These are phyloP conservation scores for Skeletonema tropicum DNA, from an alignment of 108 stramenopile species.

Conservation along the genomic window DNA sequence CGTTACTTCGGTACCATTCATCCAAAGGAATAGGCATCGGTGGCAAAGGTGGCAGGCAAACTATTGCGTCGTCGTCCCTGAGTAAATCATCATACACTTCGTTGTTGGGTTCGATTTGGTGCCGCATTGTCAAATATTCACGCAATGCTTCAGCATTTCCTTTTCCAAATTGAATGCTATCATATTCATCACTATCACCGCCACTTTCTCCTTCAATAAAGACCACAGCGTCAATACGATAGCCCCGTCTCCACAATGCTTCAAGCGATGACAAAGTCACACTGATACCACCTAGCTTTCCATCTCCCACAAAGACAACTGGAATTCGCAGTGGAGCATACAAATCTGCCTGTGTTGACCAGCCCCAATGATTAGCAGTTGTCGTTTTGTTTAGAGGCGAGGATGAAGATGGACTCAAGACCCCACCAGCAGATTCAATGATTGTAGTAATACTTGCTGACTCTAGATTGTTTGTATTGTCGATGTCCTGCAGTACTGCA, in stretches of 20 bases:
- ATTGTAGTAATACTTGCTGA: conserved; percentile 32
- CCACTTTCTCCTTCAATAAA: conserved; percentile 58
- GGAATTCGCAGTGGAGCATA: conserved; percentile 74
- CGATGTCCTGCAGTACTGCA: conserved; percentile 22
- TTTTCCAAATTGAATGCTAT: conserved; percentile 47
- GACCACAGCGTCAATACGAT: conserved; percentile 80
- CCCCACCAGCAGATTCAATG: conserved; percentile 90
- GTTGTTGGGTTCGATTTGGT: conserved; percentile 32
- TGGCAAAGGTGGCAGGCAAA: conserved; percentile 75
- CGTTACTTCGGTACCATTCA: conserved; percentile 66
- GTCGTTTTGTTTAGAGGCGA: conserved; percentile 66
- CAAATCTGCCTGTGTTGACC: conserved; percentile 93
- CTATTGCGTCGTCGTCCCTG: conserved; percentile 47
- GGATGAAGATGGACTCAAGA: conserved; percentile 81
- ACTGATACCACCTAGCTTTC: conserved; percentile 92
- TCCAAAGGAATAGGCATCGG: conserved; percentile 68
- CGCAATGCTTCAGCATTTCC: conserved; percentile 54
- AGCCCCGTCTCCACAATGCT: conserved; percentile 83
- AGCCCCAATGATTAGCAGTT: conserved; percentile 72
- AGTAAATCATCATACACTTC: background rate
- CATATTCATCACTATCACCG: conserved; percentile 10
- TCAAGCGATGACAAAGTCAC: conserved; percentile 90
- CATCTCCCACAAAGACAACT: conserved; percentile 93
- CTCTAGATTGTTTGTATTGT: conserved; percentile 2
- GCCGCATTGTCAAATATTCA: conserved; percentile 56